Evolutionary conservation across 2,329 filamentous ascomycete species (phyloP).

Genomic region (Xylaria sp.): DNA sequence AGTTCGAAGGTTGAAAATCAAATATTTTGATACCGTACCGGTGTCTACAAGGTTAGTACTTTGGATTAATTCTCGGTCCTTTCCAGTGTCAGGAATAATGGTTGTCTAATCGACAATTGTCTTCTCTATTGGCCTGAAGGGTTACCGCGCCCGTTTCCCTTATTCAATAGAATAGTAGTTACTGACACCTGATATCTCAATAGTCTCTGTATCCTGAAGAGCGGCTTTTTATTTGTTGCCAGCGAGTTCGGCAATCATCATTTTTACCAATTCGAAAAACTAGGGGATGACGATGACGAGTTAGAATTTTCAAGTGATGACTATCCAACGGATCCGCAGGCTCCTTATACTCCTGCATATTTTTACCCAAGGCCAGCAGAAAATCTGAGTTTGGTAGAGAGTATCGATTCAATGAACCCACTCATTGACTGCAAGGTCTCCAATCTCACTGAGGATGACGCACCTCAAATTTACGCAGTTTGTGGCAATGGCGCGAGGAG

Average conservation of each 20-base stretch:
- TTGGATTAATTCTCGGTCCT: neutral
- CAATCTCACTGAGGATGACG: conserved; percentile 91
- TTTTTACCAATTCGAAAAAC: conserved; percentile 96
- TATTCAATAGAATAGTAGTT: neutral
- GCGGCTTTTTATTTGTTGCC: conserved; percentile 92
- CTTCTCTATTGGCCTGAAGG: neutral
- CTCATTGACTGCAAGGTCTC: conserved; percentile 91
- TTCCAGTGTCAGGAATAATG: neutral
- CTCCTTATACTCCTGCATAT: conserved; percentile 80
- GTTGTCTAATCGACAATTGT: neutral
- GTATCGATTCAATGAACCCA: conserved; percentile 89
- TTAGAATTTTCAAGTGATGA: conserved; percentile 85
- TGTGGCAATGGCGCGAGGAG: conserved; percentile 90
- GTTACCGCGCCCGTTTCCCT: neutral
- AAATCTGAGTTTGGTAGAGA: conserved; percentile 86
- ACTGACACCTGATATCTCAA: conserved; percentile 12
- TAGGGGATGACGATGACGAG: conserved; percentile 95
- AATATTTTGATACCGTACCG: conserved; percentile 97
- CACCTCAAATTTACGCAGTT: conserved; percentile 94
- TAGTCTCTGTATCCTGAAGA: conserved; percentile 88
- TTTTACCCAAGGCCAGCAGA: conserved; percentile 84
- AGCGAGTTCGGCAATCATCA: conserved; percentile 93
- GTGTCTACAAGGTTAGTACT: conserved; percentile 71
- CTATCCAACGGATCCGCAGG: conserved; percentile 79
- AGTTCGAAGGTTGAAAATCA: conserved; percentile 86